Evolutionary conservation across 2,329 filamentous ascomycete species (phyloP).

Genomic region (Leptosphaerulina australis): DNA sequence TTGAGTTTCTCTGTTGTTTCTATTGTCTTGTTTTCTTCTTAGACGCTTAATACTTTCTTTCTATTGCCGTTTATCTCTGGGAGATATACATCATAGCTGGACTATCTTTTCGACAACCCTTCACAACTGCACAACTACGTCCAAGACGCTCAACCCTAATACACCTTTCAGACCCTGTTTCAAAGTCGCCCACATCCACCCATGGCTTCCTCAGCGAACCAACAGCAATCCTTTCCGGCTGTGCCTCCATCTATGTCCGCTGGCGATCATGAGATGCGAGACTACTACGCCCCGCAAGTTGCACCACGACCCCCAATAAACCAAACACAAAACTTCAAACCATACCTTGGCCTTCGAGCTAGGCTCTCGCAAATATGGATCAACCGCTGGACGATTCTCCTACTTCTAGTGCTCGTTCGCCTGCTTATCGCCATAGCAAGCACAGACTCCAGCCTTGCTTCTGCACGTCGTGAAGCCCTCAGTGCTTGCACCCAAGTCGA

Average conservation of each 20-base stretch:
- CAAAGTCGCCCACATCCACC: constrained; percentile 34
- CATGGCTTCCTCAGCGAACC: constrained; percentile 59
- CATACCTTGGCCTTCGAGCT: constrained; percentile 88
- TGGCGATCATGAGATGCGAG: constrained; percentile 66
- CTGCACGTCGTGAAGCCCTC: constrained; percentile 80
- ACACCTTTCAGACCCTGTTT: constrained; percentile 39
- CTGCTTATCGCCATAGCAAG: constrained; percentile 76
- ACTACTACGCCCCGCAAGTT: constrained; percentile 63
- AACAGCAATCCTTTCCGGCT: constrained; percentile 61
- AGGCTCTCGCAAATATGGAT: constrained; percentile 96
- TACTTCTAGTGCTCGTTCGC: constrained; percentile 82
- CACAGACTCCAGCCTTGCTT: constrained; percentile 74
- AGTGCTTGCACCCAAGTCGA: constrained; percentile 92
- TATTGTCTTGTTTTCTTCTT: constrained; percentile 32
- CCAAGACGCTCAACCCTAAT: constrained; percentile 37
- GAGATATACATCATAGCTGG: constrained; percentile 34
- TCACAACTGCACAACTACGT: constrained; percentile 6
- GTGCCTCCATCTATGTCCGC: constrained; percentile 64
- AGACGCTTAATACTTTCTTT: constrained; percentile 19
- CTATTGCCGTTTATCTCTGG: constrained; percentile 36
- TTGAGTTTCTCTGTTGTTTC: constrained; percentile 31
- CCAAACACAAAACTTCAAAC: constrained; percentile 75
- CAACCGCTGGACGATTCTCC: constrained; percentile 93
- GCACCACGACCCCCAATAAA: constrained; percentile 63
- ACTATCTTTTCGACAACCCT: constrained; percentile 21